Conservation (phyloP, 495 filamentous ascomycete species). For the Cercophora samala region DNA sequence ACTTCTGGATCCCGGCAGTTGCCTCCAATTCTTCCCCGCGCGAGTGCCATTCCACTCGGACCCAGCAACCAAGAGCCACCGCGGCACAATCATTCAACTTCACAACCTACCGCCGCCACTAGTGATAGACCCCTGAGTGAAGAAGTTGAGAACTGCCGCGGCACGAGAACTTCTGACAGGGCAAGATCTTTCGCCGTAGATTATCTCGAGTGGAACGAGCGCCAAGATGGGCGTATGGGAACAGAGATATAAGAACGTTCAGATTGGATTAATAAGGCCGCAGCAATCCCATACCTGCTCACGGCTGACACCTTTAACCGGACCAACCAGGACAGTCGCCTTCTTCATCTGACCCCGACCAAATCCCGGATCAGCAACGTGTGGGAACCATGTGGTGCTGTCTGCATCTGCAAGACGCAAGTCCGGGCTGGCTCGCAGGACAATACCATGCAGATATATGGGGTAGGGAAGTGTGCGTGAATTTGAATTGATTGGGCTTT, state of each 20-base stretch:
- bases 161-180: background rate
- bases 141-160: background rate
- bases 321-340: conserved; percentile 2
- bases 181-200: background rate
- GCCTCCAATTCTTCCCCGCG: background rate
- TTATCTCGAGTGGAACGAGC: background rate
- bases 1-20: background rate
- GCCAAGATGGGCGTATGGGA: background rate
- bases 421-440: background rate
- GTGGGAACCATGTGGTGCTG: background rate
- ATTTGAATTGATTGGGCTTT: background rate
- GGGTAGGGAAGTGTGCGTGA: background rate
- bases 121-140: background rate
- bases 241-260: background rate
- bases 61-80: background rate
- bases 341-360: background rate
- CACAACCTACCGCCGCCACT: too few relatives aligned
- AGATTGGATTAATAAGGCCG: conserved; percentile 13
- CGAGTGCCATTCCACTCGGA: background rate
- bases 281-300: background rate
- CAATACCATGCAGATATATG: background rate
- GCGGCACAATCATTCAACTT: background rate
- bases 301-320: conserved; percentile 15
- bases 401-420: background rate
- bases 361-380: conserved; percentile 4